Base-by-base conservation (phyloP, 345 rosid species). In the Eucalyptus erythrocorys region DNA sequence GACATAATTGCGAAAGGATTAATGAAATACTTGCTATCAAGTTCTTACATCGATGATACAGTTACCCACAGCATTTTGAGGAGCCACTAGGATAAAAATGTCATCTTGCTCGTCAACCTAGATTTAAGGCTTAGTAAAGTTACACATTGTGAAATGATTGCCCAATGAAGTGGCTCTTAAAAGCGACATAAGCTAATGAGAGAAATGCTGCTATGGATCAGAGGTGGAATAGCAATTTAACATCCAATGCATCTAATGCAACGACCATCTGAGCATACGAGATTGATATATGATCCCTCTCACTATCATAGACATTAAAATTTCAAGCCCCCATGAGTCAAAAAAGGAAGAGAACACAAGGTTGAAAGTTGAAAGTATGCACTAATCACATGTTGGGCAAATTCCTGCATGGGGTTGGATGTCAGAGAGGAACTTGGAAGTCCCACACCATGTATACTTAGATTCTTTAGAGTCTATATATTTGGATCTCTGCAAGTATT, bases 1-100 rank as follows among this genome's bases (percentile, higher is more conserved):
- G 81, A 71, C 42, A 71, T 71, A 71, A 37, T 40, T 17, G 85
- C 48, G 71, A 49, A 45, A 87, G 76, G 43, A 32, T 53, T 51
- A 10, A 24, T 3, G 22, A 80, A 87, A 86, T 51, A 47, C 30
- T 88, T 89, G 19, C 64, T 32, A 84, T 64, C 64, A n/a, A 91
- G 88, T 68, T 90, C 88, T 94, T 93, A 97, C 99, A 88, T 95
- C 96, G 87, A 95, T 96, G 76, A 95, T 97, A 88, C 99, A 97
- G 87, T 97, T 97, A 61, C 99, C 99, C 55, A 96, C 96, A 13
- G 97, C 99, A 92, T 97, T 96, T 92, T 97, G 98, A 79, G 99
- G 99, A 92, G 98, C 97, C 88, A 96, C 96, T 91, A 96, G 92
- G 90, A 97, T 95, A 89, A 94, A 96, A 88, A 97, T 89, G 92